A percentile compares a stretch with the other conserved stretches of the same genome.
These are phyloP conservation scores for Pseudofabraea citricarpa DNA, from an alignment of 2,329 filamentous ascomycete species.

Conservation along the genomic window DNA sequence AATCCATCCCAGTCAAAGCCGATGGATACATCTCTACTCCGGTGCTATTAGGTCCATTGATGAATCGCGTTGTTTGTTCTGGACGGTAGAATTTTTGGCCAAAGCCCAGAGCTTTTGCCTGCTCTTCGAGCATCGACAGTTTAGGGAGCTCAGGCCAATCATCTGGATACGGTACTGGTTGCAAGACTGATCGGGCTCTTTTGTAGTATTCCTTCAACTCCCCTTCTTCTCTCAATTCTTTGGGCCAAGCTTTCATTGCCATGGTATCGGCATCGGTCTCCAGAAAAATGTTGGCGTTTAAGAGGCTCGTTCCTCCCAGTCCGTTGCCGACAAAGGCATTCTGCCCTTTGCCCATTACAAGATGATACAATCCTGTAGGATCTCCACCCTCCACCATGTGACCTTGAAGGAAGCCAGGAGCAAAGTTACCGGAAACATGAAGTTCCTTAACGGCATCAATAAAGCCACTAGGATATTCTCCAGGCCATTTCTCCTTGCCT, in stretches of 20 bases:
- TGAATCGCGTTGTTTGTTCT: conserved; percentile 59
- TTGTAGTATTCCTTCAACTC: conserved; percentile 50
- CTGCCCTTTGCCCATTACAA: conserved; percentile 58
- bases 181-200: conserved; percentile 48
- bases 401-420: conserved; percentile 36
- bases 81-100: conserved; percentile 49
- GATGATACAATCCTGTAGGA: conserved; percentile 57
- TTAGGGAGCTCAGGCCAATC: conserved; percentile 56
- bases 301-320: conserved; percentile 59
- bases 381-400: conserved; percentile 43
- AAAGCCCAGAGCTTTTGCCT: conserved; percentile 48
- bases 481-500: conserved; percentile 61
- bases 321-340: conserved; percentile 44
- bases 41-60: conserved; percentile 54
- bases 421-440: conserved; percentile 50
- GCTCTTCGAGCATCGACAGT: conserved; percentile 49
- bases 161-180: conserved; percentile 53
- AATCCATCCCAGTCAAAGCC: conserved; percentile 56
- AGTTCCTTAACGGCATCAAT: conserved; percentile 45
- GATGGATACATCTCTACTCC: conserved; percentile 60
- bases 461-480: conserved; percentile 52
- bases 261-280: conserved; percentile 52
- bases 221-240: conserved; percentile 43
- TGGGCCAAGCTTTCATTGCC: conserved; percentile 51
- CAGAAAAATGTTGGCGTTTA: conserved; percentile 65